phyloP scores from a whole-genome alignment of 306 rosid species.

The Begonia fuchsioides region DNA sequence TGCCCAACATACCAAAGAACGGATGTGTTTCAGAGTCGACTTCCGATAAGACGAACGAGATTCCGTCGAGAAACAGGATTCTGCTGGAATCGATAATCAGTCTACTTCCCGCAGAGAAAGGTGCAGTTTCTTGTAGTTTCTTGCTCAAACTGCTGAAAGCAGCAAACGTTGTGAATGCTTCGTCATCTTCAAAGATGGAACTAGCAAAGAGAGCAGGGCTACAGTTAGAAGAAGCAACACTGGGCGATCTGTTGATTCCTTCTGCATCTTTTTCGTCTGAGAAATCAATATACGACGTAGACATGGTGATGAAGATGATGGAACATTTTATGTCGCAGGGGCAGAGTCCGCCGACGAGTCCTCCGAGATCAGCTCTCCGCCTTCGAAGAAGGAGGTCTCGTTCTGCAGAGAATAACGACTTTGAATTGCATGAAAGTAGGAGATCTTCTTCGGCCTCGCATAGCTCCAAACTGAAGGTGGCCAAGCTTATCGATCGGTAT shows the following conservation, averaged over 20 bases:
- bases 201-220: slow-evolving; percentile 64
- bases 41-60: slow-evolving; percentile 33
- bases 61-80: slow-evolving; percentile 51
- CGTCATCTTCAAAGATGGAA: slow-evolving; percentile 70
- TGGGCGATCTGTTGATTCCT: slow-evolving; percentile 67
- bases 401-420: too few species aligned
- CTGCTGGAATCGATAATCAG: slow-evolving; percentile 81
- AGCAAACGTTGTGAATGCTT: slow-evolving; percentile 74
- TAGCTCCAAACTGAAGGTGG: too few species aligned
- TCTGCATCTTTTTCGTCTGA: slow-evolving; percentile 26
- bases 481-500: too few species aligned
- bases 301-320: slow-evolving; percentile 55
- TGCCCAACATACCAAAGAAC: slow-evolving; percentile 50
- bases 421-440: too few species aligned
- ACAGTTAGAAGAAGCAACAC: slow-evolving; percentile 79
- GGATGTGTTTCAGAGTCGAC: slow-evolving; percentile 33
- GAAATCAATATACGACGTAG: slow-evolving; percentile 53
- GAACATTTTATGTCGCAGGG: slow-evolving; percentile 60
- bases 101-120: slow-evolving; percentile 77
- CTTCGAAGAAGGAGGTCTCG: slow-evolving; percentile 33
- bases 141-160: slow-evolving; percentile 75
- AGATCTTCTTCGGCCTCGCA: too few species aligned
- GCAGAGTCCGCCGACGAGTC: slow-evolving; percentile 48
- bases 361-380: slow-evolving; percentile 26
- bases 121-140: slow-evolving; percentile 78